These are phyloP conservation scores for Quercus ilex DNA, from an alignment of 306 rosid genomes.

Conservation along the genomic window DNA sequence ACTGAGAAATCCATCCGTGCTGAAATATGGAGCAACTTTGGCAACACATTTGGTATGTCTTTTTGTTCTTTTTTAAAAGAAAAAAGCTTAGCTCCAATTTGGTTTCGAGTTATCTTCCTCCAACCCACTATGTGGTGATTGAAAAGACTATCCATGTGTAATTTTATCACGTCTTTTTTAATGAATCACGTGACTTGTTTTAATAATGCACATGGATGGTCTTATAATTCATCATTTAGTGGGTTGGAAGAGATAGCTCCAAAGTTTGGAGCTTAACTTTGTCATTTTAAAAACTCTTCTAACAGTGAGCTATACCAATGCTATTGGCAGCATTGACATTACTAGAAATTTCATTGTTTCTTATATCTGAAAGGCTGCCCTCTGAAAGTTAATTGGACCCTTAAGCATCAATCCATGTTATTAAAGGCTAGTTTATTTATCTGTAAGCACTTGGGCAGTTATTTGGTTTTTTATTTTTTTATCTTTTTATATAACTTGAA, in stretches of 20 bases:
- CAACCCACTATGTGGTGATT: no score
- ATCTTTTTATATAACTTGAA: no score
- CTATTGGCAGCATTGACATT: neutral
- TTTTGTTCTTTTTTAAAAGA: neutral
- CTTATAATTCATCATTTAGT: no score
- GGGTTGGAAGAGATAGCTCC: no score
- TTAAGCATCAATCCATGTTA: neutral
- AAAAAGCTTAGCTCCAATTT: no score
- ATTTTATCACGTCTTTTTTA: no score
- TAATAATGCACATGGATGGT: no score
- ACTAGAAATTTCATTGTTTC: neutral
- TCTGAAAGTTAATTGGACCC: neutral
- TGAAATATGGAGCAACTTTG: conserved; percentile 82
- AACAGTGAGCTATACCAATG: neutral
- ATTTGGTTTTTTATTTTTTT: neutral
- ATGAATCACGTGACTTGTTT: no score
- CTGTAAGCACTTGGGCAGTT: neutral
- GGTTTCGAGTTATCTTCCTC: no score
- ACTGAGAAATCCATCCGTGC: conserved; percentile 67
- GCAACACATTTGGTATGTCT: conserved; percentile 63
- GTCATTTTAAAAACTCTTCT: neutral
- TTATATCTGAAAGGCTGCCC: neutral
- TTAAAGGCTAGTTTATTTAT: neutral
- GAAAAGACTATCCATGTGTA: no score
- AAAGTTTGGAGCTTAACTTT: no score